These are phyloP conservation scores for Elaeagnus macrophylla DNA, from an alignment of 306 rosid genomes.

Conservation along the genomic window DNA sequence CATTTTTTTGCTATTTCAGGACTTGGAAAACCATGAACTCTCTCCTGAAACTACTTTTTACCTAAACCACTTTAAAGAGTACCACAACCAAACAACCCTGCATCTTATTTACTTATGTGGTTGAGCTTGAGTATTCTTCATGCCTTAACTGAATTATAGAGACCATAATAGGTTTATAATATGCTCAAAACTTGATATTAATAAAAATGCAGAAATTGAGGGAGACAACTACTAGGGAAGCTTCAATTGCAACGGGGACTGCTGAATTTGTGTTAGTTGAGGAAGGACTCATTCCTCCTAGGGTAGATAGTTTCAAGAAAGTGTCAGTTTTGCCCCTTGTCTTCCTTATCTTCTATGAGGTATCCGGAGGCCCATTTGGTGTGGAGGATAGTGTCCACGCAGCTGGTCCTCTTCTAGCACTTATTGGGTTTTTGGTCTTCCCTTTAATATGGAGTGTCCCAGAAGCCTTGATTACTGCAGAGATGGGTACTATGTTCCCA, in stretches of 20 bases:
- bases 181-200: too few relatives aligned
- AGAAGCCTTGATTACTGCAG: slow-evolving; percentile 62
- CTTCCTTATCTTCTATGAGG: slow-evolving; percentile 36
- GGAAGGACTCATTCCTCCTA: slow-evolving; percentile 4
- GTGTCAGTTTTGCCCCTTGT: not conserved
- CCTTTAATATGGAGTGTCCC: slow-evolving; percentile 61
- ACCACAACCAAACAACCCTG: too few relatives aligned
- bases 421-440: slow-evolving; percentile 42
- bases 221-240: slow-evolving; percentile 1
- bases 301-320: slow-evolving; percentile 1
- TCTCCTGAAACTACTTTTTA: too few relatives aligned
- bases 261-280: slow-evolving; percentile 1
- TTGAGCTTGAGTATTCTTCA: too few relatives aligned
- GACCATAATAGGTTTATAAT: too few relatives aligned
- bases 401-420: slow-evolving; percentile 52
- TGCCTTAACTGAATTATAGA: too few relatives aligned
- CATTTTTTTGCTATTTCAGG: too few relatives aligned
- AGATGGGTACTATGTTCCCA: slow-evolving; percentile 61
- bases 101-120: too few relatives aligned
- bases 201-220: slow-evolving; percentile 7
- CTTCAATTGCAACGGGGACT: not conserved
- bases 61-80: too few relatives aligned
- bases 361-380: slow-evolving; percentile 67
- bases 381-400: slow-evolving; percentile 53
- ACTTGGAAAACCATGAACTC: too few relatives aligned